Base-by-base conservation (phyloP, 495 filamentous ascomycete genomes). In the Annulohypoxylon stygium region DNA sequence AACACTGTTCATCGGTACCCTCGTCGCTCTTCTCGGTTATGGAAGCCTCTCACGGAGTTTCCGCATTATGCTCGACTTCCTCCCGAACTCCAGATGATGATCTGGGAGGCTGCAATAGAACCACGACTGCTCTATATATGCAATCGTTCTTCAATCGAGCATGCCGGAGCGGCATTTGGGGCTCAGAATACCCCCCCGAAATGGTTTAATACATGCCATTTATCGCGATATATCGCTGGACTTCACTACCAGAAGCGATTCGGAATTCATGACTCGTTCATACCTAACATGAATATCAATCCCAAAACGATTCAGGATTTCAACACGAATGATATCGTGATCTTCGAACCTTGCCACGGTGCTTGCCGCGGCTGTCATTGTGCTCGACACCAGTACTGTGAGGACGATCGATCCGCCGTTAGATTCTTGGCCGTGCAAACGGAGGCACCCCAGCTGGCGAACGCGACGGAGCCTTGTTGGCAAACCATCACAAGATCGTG, bases 321-420 rank as follows among this genome's bases (percentile, higher is more conserved):
- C 33, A 75, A 70, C 34, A 45, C 45, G 0, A 43, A 39, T 12
- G 78, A 80, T 61, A 75, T 80, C 20, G 68, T 80, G 25, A 57
- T 77, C 8, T 80, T 66, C 23, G 78, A 80, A 48, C 78, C 78
- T 8, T 80, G 78, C 45, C 73, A 75, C 39, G 69, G 54, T 9
- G 76, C 67, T 14, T 80, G 78, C 55, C 69, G 78, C 60, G 78
- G 64, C 20, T 73, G 37, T 58, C 69, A 75, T 61, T 80, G 78
- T 60, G 76, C 78, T 20, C 59, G 67, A 53, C 65, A 77, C 50
- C 78, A 80, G 66, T 80, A 77, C 54, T 20, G 18, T 23, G 51
- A 62, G 7, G 67, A 50, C 11, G 76, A 78, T 62, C 78, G 76
- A 43, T 61, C 60, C 6, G 54, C 48, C 1, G 75, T 80, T 8